A percentile compares a stretch with the other conserved stretches of the same genome.
Evolutionary conservation across 768 basidiomycete species (phyloP).

Genomic region (Tricholoma saponaceum): DNA sequence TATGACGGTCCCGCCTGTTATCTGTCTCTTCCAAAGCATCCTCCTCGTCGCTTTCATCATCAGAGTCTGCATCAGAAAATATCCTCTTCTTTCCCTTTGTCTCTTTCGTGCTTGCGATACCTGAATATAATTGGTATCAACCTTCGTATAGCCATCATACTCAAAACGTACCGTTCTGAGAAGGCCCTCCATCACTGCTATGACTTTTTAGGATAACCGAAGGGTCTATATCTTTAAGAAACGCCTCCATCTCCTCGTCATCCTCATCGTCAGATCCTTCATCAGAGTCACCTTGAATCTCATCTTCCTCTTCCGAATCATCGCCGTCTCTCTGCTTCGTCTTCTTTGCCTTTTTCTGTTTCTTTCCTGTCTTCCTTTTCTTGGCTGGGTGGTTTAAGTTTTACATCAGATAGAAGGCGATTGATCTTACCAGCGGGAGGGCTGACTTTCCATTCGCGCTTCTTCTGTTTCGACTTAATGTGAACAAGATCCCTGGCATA

Average conservation of each 20-base stretch:
- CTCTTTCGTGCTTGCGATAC: not conserved
- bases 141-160: not conserved
- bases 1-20: not conserved
- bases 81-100: not conserved
- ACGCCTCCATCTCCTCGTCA: not conserved
- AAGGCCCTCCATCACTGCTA: not conserved
- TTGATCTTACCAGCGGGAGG: not conserved
- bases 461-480: not conserved
- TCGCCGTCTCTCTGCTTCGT: not conserved
- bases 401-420: not conserved
- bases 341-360: not conserved
- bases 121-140: not conserved
- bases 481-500: not conserved
- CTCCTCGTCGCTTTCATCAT: not conserved
- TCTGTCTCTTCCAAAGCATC: not conserved
- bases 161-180: not conserved
- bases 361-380: not conserved
- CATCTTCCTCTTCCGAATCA: not conserved
- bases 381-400: not conserved
- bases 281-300: not conserved
- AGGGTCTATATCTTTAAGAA: not conserved
- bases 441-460: not conserved
- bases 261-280: not conserved
- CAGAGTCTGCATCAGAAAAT: not conserved
- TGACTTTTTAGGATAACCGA: not conserved